phyloP scores from a whole-genome alignment of 768 basidiomycete species.

The Pulveroboletus sp. region DNA sequence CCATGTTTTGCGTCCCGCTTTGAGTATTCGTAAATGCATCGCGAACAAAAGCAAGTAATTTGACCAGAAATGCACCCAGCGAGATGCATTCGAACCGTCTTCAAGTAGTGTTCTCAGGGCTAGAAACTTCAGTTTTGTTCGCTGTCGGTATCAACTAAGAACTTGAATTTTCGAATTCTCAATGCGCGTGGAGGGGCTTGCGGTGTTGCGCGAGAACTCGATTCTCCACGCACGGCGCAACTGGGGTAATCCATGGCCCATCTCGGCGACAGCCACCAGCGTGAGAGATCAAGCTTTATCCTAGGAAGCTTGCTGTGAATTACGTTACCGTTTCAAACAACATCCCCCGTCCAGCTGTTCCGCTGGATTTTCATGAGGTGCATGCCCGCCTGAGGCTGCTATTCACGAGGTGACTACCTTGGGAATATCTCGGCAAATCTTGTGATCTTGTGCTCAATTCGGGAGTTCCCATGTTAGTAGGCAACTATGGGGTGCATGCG shows the following conservation, averaged over 20 bases:
- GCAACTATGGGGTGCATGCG: not conserved
- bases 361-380: conserved; percentile 24
- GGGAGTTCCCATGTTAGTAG: conserved; percentile 1
- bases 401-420: conserved; percentile 20
- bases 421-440: conserved; percentile 27
- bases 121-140: too few relatives aligned
- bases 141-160: conserved; percentile 11
- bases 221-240: conserved; percentile 5
- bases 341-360: conserved; percentile 10
- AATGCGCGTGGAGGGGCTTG: conserved; percentile 6
- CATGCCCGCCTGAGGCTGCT: not conserved
- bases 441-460: not conserved
- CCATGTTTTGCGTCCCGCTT: not conserved
- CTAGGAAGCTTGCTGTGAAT: conserved; percentile 6
- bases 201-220: conserved; percentile 1
- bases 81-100: not conserved
- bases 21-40: not conserved
- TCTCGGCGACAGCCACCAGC: conserved; percentile 1
- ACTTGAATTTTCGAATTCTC: conserved; percentile 7
- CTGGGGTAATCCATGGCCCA: conserved; percentile 9
- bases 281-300: conserved; percentile 11
- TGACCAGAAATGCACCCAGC: too few relatives aligned
- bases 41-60: not conserved
- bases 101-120: not conserved
- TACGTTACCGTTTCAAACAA: conserved; percentile 9